Evolutionary conservation across 1,139 yeast species (phyloP).

Genomic region (Suhomyces wounanorum): DNA sequence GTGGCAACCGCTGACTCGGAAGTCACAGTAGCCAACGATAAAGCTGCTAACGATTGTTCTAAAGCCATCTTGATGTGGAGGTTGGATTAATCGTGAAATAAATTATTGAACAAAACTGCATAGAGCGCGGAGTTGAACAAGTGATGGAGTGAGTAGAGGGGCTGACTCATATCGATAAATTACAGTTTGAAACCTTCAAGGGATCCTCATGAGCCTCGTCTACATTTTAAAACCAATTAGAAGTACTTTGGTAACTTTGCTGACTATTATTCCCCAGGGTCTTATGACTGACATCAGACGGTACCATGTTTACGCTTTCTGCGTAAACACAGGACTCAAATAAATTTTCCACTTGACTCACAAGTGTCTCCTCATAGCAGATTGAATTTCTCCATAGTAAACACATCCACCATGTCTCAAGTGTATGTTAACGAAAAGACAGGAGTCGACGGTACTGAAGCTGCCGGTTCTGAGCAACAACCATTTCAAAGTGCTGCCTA

Average conservation of each 20-base stretch:
- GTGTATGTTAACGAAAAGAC: conserved; percentile 70
- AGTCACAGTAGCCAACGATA: conserved; percentile 51
- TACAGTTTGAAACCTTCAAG: neutral
- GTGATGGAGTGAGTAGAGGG: neutral
- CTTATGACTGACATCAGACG: neutral
- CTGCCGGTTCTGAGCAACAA: conserved; percentile 59
- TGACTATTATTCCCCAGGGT: neutral
- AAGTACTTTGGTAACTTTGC: neutral
- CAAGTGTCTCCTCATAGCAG: neutral
- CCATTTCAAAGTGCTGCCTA: conserved; percentile 86
- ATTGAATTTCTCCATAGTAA: neutral
- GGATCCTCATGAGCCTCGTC: neutral
- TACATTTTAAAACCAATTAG: neutral
- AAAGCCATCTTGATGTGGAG: conserved; percentile 45
- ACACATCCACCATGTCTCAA: conserved; percentile 26
- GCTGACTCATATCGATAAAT: neutral
- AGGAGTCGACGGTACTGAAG: conserved; percentile 62
- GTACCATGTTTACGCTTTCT: neutral
- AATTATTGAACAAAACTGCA: neutral
- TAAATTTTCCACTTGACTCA: conserved; percentile 9
- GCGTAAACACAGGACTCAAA: conserved; percentile 4
- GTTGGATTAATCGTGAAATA: neutral
- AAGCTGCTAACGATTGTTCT: conserved; percentile 59
- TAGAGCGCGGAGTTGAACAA: neutral
- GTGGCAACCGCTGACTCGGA: conserved; percentile 49